Conservation (phyloP, 1,139 yeast species). For the Diutina sp. region DNA sequence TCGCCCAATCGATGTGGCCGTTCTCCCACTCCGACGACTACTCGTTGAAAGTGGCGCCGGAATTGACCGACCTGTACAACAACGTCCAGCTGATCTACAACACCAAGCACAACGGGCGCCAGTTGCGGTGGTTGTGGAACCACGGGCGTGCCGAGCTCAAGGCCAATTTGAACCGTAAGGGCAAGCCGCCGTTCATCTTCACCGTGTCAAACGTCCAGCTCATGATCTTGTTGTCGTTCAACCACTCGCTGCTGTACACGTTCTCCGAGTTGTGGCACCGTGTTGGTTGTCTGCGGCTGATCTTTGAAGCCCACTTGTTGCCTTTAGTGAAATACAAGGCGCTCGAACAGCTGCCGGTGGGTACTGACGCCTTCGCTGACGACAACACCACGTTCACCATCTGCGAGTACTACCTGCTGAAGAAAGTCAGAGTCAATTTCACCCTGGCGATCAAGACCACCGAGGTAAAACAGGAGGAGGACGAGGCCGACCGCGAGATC, state of each 20-base stretch:
- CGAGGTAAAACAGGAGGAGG: conserved; percentile 53
- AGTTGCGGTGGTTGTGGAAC: conserved; percentile 93
- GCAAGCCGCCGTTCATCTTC: conserved; percentile 72
- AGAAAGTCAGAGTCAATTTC: conserved; percentile 75
- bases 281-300: conserved; percentile 55
- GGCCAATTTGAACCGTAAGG: conserved; percentile 75
- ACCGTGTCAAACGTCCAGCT: conserved; percentile 80
- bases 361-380: conserved; percentile 18
- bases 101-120: conserved; percentile 73
- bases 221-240: conserved; percentile 72
- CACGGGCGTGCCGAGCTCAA: conserved; percentile 86
- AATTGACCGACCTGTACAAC: conserved; percentile 50
- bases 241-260: conserved; percentile 48
- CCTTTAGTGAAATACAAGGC: conserved; percentile 76
- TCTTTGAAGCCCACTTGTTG: conserved; percentile 60
- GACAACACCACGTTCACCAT: conserved; percentile 45
- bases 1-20: conserved; percentile 92
- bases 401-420: conserved; percentile 73
- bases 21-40: conserved; percentile 35
- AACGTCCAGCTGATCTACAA: conserved; percentile 60
- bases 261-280: conserved; percentile 48
- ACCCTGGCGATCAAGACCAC: conserved; percentile 76
- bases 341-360: conserved; percentile 51
- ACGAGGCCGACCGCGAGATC: conserved; percentile 74
- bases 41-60: conserved; percentile 31